These are phyloP conservation scores for Lepidium africanum DNA, from an alignment of 345 rosid genomes.

Conservation along the genomic window DNA sequence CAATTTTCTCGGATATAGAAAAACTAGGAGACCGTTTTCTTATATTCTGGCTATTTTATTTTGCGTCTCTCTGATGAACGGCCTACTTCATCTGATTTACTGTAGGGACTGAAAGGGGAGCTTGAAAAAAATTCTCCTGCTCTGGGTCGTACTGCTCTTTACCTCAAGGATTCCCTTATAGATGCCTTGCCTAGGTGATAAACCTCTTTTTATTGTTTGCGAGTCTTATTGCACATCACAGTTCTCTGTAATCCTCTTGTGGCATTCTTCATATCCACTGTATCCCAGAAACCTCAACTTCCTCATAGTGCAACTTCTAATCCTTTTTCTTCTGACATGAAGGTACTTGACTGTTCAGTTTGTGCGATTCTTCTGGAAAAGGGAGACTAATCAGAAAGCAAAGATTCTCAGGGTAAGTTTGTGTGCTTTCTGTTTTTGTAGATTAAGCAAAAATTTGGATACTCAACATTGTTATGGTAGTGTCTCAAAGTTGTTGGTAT, in stretches of 20 bases:
- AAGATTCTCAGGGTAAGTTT: slow-evolving; percentile 82
- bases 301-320: neutral
- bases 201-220: neutral
- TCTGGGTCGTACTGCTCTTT: slow-evolving; percentile 77
- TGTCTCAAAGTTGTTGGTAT: slow-evolving; percentile 6
- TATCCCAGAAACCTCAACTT: neutral
- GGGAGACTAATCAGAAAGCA: slow-evolving; percentile 98
- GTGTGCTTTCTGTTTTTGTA: neutral
- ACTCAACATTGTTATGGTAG: neutral
- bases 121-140: slow-evolving; percentile 91
- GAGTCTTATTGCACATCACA: neutral
- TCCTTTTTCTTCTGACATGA: neutral
- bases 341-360: slow-evolving; percentile 99
- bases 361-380: slow-evolving; percentile 99
- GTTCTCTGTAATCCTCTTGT: neutral
- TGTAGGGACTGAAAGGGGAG: slow-evolving; percentile 86
- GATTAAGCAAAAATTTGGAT: neutral
- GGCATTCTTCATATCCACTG: neutral
- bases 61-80: neutral
- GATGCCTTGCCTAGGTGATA: slow-evolving; percentile 74
- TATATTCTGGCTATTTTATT: neutral
- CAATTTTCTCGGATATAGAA: neutral
- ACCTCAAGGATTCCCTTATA: slow-evolving; percentile 75
- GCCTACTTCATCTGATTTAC: neutral
- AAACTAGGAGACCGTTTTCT: neutral